Conservation (phyloP, 768 basidiomycete genomes). For the Lanmaoa pseudosensibilis region DNA sequence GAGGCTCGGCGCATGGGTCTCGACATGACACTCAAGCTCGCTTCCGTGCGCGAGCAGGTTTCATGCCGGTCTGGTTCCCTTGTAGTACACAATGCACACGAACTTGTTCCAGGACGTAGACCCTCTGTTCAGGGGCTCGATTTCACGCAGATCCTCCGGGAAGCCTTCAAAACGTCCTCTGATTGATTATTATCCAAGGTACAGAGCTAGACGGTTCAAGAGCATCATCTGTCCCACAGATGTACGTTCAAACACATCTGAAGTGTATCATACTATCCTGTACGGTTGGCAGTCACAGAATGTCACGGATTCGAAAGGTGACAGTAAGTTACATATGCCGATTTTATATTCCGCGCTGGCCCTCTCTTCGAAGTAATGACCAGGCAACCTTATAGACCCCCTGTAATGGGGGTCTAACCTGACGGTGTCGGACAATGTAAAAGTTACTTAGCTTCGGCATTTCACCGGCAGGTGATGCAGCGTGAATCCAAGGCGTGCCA, state of each 20-base stretch:
- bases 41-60: slow-evolving; percentile 11
- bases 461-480: no score
- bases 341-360: no score
- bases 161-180: not conserved
- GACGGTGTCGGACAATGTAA: not conserved
- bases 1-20: slow-evolving; percentile 33
- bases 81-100: no score
- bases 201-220: not conserved
- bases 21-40: slow-evolving; percentile 14
- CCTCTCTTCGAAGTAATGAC: no score
- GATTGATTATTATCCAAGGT: not conserved
- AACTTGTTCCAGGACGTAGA: not conserved
- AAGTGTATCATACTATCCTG: not conserved
- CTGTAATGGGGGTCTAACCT: no score
- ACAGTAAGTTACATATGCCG: no score
- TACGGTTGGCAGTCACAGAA: no score
- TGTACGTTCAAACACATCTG: no score
- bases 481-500: no score
- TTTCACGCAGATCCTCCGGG: not conserved
- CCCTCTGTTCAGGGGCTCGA: not conserved
- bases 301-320: no score
- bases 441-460: no score
- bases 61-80: not conserved
- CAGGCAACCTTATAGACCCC: no score
- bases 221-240: not conserved